Evolutionary conservation across 2,329 filamentous ascomycete genomes (phyloP).

Genomic region (Knufia petricola): DNA sequence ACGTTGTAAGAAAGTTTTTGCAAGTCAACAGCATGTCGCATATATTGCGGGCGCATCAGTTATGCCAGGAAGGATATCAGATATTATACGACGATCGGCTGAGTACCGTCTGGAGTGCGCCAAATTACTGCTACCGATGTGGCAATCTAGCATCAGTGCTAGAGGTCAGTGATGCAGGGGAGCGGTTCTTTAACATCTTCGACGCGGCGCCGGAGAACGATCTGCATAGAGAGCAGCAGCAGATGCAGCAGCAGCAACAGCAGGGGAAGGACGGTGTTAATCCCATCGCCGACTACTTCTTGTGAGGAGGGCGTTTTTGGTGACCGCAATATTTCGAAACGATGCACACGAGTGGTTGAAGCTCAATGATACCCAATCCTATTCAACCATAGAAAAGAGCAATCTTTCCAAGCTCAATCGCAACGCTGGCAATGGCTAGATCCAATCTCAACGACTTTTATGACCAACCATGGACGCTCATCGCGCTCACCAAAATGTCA

Average conservation of each 20-base stretch:
- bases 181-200: conserved; percentile 96
- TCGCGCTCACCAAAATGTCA: no score
- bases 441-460: no score
- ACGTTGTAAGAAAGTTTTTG: conserved; percentile 96
- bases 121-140: conserved; percentile 91
- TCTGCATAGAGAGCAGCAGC: conserved; percentile 68
- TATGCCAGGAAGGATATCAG: conserved; percentile 97
- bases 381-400: no score
- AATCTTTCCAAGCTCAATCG: not conserved
- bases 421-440: no score
- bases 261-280: conserved; percentile 56
- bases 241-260: conserved; percentile 50
- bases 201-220: conserved; percentile 95
- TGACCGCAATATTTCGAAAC: no score
- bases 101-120: conserved; percentile 96
- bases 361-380: not conserved
- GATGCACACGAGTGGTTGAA: no score
- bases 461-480: no score
- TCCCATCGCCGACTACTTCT: conserved; percentile 59
- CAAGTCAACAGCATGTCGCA: conserved; percentile 97
- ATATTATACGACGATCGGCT: conserved; percentile 89
- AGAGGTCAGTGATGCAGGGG: conserved; percentile 86
- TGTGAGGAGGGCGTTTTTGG: conserved; percentile 40
- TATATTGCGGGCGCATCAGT: conserved; percentile 92
- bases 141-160: conserved; percentile 96